These are phyloP conservation scores for Zasmidium angulare DNA, from an alignment of 2,329 filamentous ascomycete species.

Conservation along the genomic window DNA sequence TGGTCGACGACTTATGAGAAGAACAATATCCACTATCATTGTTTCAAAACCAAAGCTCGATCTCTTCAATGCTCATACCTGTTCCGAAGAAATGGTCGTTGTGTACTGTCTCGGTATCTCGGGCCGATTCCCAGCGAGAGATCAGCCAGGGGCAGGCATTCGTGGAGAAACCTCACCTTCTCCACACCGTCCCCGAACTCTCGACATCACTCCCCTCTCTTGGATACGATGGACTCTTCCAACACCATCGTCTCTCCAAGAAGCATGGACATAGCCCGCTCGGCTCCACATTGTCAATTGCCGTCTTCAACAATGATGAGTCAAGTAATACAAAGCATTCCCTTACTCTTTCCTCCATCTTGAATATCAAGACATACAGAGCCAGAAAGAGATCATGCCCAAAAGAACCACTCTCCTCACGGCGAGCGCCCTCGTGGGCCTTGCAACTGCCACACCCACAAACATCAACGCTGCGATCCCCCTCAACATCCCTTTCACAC, in stretches of 20 bases:
- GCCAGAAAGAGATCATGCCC: background rate
- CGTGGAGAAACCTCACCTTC: background rate
- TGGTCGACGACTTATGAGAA: background rate
- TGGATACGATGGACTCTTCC: background rate
- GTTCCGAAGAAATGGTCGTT: no score
- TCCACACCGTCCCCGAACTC: background rate
- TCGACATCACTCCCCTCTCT: background rate
- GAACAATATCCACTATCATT: background rate
- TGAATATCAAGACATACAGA: background rate
- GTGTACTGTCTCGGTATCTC: background rate
- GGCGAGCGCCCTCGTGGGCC: background rate
- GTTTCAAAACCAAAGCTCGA: no score
- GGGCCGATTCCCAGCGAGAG: background rate
- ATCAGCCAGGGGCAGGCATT: background rate
- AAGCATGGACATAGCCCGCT: background rate
- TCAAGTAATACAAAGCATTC: background rate
- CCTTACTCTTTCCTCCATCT: background rate
- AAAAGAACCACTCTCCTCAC: background rate
- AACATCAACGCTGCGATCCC: conserved; percentile 6
- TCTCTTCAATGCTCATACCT: no score
- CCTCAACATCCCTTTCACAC: conserved; percentile 15
- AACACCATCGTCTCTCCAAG: background rate
- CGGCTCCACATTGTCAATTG: background rate
- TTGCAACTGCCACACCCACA: background rate
- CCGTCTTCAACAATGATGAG: background rate